Evolutionary conservation across 371 early-diverging fungal species (phyloP).

Genomic region (Rhizopus microsporus): DNA sequence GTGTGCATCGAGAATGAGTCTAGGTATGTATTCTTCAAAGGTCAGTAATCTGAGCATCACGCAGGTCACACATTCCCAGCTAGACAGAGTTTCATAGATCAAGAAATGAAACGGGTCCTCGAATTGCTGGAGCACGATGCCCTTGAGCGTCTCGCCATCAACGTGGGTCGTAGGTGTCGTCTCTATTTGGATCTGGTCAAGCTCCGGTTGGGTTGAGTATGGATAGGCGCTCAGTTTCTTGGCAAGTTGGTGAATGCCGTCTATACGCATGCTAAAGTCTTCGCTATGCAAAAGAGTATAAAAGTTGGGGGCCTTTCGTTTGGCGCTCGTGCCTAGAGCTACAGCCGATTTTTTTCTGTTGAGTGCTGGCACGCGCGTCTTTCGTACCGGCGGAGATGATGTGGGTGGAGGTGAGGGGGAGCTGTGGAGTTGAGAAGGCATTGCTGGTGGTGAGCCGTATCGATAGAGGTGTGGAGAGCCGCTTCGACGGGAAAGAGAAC

Average conservation of each 20-base stretch:
- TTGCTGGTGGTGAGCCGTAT: conserved; percentile 28
- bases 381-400: conserved; percentile 23
- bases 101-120: conserved; percentile 27
- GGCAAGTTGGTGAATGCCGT: conserved; percentile 34
- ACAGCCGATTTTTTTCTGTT: conserved; percentile 41
- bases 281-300: conserved; percentile 36
- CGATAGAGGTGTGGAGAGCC: conserved; percentile 92
- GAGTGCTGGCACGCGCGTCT: conserved; percentile 41
- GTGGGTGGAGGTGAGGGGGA: conserved; percentile 18
- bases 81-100: conserved; percentile 31
- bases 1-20: conserved; percentile 39
- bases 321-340: conserved; percentile 13
- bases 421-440: conserved; percentile 28
- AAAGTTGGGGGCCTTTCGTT: conserved; percentile 31
- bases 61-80: conserved; percentile 36
- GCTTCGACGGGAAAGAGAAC: conserved; percentile 52
- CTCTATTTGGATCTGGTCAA: conserved; percentile 31
- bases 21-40: conserved; percentile 42
- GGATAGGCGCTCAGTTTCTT: conserved; percentile 32
- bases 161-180: conserved; percentile 22
- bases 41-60: conserved; percentile 37
- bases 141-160: conserved; percentile 34
- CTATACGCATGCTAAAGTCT: conserved; percentile 28
- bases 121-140: conserved; percentile 25
- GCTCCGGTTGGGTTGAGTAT: conserved; percentile 17